These are phyloP conservation scores for Leccinum pallidistipes DNA, from an alignment of 1,284 basidiomycete genomes.

Conservation along the genomic window DNA sequence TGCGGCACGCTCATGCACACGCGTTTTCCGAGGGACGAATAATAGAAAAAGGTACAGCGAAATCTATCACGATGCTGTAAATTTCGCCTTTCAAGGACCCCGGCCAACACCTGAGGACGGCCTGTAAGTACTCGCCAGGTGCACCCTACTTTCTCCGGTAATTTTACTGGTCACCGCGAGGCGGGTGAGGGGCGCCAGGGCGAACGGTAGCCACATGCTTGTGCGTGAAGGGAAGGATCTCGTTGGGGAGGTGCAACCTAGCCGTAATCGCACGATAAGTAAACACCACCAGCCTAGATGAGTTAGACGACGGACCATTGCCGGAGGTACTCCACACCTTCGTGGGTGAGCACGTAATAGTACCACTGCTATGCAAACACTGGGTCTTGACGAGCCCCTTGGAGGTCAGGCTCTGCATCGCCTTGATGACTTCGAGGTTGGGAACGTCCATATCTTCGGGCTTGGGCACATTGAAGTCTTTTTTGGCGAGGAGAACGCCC, in stretches of 20 bases:
- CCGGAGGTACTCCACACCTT: conserved; percentile 31
- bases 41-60: not conserved
- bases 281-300: not conserved
- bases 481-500: conserved; percentile 39
- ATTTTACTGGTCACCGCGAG: conserved; percentile 87
- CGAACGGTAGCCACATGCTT: conserved; percentile 86
- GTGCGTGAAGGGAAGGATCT: conserved; percentile 95
- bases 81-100: conserved; percentile 66
- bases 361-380: conserved; percentile 88
- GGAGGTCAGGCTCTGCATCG: conserved; percentile 96
- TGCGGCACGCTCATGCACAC: conserved; percentile 43
- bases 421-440: conserved; percentile 99
- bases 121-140: conserved; percentile 65
- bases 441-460: conserved; percentile 92
- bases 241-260: conserved; percentile 89
- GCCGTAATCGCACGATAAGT: not conserved
- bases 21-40: conserved; percentile 33
- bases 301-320: conserved; percentile 69
- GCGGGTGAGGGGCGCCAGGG: conserved; percentile 80
- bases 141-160: conserved; percentile 88
- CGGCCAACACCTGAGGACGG: conserved; percentile 88
- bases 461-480: conserved; percentile 97
- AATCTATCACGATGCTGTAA: conserved; percentile 38
- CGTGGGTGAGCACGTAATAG: conserved; percentile 44
- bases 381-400: conserved; percentile 97